A percentile compares a stretch with the other conserved stretches of the same genome.
These are phyloP conservation scores for Proliferodiscus dingleyae DNA, from an alignment of 2,329 filamentous ascomycete species.

Conservation along the genomic window DNA sequence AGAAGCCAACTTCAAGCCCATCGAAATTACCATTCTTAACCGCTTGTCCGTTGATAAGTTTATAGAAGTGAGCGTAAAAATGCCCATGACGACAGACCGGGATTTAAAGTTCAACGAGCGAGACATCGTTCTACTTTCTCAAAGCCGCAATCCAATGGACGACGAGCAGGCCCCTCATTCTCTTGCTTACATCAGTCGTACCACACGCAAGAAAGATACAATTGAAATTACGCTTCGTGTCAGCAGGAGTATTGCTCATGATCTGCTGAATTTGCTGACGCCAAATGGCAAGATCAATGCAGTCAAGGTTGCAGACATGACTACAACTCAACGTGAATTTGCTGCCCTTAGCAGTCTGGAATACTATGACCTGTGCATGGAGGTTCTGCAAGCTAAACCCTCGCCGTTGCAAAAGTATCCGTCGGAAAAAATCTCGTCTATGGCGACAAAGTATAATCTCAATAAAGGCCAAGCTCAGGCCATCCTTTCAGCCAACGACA, in stretches of 20 bases:
- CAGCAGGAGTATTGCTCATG: constrained; percentile 48
- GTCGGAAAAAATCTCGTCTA: constrained; percentile 63
- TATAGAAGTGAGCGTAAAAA: constrained; percentile 81
- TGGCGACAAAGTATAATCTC: constrained; percentile 73
- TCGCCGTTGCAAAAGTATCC: constrained; percentile 81
- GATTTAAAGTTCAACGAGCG: constrained; percentile 74
- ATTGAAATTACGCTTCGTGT: constrained; percentile 85
- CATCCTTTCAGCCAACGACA: constrained; percentile 85
- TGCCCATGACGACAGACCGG: constrained; percentile 65
- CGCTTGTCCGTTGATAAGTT: constrained; percentile 90
- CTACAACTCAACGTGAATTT: constrained; percentile 91
- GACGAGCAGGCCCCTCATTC: constrained; percentile 69
- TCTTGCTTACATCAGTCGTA: constrained; percentile 76
- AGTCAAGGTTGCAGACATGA: constrained; percentile 86
- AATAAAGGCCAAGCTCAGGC: constrained; percentile 89
- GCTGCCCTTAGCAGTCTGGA: constrained; percentile 85
- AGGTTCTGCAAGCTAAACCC: constrained; percentile 83
- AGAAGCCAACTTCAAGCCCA: constrained; percentile 73
- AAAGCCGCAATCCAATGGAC: constrained; percentile 63
- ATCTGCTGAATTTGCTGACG: constrained; percentile 57
- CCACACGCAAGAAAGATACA: constrained; percentile 73
- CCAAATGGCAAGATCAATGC: constrained; percentile 68
- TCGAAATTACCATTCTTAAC: constrained; percentile 82
- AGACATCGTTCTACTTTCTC: constrained; percentile 84
- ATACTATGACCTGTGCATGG: constrained; percentile 93